Percentiles rank a stretch among this genome's conserved stretches.
Evolutionary conservation across 177 flowering plant species (phyloP).

Genomic region (Telopea speciosissima): DNA sequence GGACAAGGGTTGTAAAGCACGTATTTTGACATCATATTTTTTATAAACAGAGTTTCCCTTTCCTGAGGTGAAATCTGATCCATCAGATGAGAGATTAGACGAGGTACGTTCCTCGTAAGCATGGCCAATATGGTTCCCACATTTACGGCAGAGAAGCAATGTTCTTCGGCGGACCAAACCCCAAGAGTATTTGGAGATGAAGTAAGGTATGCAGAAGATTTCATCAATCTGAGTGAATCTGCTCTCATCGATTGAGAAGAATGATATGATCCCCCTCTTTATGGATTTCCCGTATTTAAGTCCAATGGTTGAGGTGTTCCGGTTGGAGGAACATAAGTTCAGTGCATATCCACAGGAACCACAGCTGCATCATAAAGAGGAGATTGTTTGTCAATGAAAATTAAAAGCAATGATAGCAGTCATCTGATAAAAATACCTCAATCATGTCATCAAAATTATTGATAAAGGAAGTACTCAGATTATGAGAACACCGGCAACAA

Average conservation of each 20-base stretch:
- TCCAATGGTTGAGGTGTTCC: conserved; percentile 75
- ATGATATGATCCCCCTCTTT: conserved; percentile 73
- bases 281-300: conserved; percentile 82
- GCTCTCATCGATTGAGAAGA: conserved; percentile 70
- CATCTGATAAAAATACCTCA: not conserved
- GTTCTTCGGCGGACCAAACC: conserved; percentile 61
- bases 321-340: conserved; percentile 68
- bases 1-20: conserved; percentile 74
- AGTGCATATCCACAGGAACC: conserved; percentile 87
- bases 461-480: not conserved
- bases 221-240: conserved; percentile 77
- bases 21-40: conserved; percentile 65
- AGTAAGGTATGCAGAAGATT: conserved; percentile 54
- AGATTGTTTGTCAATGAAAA: not conserved
- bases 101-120: conserved; percentile 42
- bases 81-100: conserved; percentile 26
- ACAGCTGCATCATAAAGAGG: conserved; percentile 51
- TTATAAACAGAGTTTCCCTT: conserved; percentile 26
- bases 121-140: conserved; percentile 68
- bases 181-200: conserved; percentile 54
- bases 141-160: conserved; percentile 80
- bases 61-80: conserved; percentile 35
- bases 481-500: not conserved
- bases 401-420: not conserved
- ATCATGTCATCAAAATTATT: not conserved